Conservation (phyloP, 2,329 filamentous ascomycete species). For the Epicoccum sorghinum region DNA sequence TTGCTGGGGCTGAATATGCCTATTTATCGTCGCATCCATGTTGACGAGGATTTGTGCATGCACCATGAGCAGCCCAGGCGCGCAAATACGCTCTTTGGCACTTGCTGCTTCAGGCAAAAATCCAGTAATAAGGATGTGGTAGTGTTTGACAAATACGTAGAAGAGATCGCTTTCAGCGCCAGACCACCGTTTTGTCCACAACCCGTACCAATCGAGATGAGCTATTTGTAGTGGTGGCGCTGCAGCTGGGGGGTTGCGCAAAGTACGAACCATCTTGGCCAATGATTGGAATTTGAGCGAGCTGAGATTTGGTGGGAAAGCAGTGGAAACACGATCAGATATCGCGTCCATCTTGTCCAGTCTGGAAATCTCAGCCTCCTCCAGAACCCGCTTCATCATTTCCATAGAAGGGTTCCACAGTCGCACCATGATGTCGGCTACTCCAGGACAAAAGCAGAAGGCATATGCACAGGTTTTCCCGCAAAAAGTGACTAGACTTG, state of each 20-base stretch:
- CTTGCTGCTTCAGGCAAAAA: slow-evolving; percentile 56
- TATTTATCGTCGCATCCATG: slow-evolving; percentile 82
- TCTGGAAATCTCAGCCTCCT: slow-evolving; percentile 67
- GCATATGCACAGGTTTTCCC: slow-evolving; percentile 91
- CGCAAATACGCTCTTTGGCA: slow-evolving; percentile 64
- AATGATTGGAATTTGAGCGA: slow-evolving; percentile 68
- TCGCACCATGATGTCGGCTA: slow-evolving; percentile 81
- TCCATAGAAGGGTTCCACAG: slow-evolving; percentile 77
- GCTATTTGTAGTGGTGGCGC: slow-evolving; percentile 71
- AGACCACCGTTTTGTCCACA: slow-evolving; percentile 85
- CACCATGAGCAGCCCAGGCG: slow-evolving; percentile 79
- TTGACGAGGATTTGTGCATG: slow-evolving; percentile 82
- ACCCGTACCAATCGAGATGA: slow-evolving; percentile 82
- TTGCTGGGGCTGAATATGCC: slow-evolving; percentile 59
- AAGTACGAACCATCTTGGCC: slow-evolving; percentile 61
- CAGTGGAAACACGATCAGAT: slow-evolving; percentile 68
- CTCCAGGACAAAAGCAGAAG: slow-evolving; percentile 88
- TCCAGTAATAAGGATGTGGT: slow-evolving; percentile 78
- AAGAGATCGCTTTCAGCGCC: slow-evolving; percentile 88
- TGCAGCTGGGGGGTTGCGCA: slow-evolving; percentile 64
- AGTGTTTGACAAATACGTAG: slow-evolving; percentile 90
- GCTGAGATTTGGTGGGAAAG: slow-evolving; percentile 72
- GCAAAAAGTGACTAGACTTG: slow-evolving; percentile 75
- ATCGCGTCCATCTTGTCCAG: slow-evolving; percentile 55
- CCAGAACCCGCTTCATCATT: slow-evolving; percentile 72